These are phyloP conservation scores for Dioszegia aurantiaca DNA, from an alignment of 768 basidiomycete species.

Conservation along the genomic window DNA sequence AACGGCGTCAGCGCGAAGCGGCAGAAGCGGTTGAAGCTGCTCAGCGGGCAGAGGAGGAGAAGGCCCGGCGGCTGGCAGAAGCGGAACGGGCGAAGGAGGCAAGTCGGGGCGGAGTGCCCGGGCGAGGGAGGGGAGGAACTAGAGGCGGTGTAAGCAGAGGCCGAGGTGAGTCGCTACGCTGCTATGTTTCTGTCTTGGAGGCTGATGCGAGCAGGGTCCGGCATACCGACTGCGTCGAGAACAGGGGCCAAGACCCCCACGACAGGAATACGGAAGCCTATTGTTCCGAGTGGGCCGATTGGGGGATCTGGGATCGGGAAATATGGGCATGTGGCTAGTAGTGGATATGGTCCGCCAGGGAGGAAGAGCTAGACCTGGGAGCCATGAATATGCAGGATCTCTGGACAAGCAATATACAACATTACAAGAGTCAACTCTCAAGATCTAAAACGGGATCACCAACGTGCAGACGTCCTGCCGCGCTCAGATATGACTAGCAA, in stretches of 20 bases:
- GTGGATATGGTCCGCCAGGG: constrained; percentile 42
- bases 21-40: constrained; percentile 18
- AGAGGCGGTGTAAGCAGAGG: constrained; percentile 8
- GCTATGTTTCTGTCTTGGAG: too few relatives aligned
- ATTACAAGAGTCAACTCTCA: too few relatives aligned
- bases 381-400: too few relatives aligned
- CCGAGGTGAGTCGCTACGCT: constrained; percentile 9
- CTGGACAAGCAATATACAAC: too few relatives aligned
- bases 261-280: background rate
- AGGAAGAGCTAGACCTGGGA: background rate
- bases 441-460: too few relatives aligned
- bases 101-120: constrained; percentile 21
- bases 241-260: constrained; percentile 12
- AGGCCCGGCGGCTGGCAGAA: constrained; percentile 14
- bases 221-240: constrained; percentile 20
- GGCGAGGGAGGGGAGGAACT: constrained; percentile 16
- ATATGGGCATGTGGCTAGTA: constrained; percentile 43
- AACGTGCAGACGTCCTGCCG: too few relatives aligned
- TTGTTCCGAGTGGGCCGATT: constrained; percentile 6
- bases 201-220: too few relatives aligned
- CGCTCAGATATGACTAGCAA: too few relatives aligned
- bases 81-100: constrained; percentile 21
- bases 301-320: constrained; percentile 22
- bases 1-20: constrained; percentile 8
- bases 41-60: constrained; percentile 19